Evolutionary conservation across 1,139 yeast genomes (phyloP).

Genomic region (Candida sanyaensis): DNA sequence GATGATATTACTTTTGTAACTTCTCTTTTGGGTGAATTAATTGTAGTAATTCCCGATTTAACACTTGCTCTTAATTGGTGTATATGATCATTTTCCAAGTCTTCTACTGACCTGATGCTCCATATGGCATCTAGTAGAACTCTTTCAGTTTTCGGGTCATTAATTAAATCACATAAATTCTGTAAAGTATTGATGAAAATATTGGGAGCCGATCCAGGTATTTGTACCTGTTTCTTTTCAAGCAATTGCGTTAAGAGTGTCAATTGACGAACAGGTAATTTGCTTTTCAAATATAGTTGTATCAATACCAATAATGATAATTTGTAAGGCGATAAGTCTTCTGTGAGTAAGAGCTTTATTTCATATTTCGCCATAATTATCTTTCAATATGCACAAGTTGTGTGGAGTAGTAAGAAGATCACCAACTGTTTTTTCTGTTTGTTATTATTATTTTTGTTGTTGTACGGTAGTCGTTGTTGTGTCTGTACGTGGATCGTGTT

Average conservation of each 20-base stretch:
- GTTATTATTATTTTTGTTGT: too few species aligned
- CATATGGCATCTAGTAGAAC: slow-evolving; percentile 24
- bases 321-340: slow-evolving; percentile 5
- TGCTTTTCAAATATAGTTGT: slow-evolving; percentile 2
- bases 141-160: slow-evolving; percentile 2
- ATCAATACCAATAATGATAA: slow-evolving; percentile 3
- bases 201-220: not conserved
- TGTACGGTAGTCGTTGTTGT: too few species aligned
- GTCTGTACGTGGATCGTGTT: too few species aligned
- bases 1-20: slow-evolving; percentile 24
- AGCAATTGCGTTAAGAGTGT: slow-evolving; percentile 8
- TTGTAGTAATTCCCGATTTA: not conserved
- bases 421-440: too few species aligned
- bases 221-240: slow-evolving; percentile 8
- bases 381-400: too few species aligned
- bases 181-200: slow-evolving; percentile 5
- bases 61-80: slow-evolving; percentile 6
- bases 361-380: not conserved
- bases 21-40: not conserved
- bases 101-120: slow-evolving; percentile 37
- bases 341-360: slow-evolving; percentile 2
- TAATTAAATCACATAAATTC: slow-evolving; percentile 5
- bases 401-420: too few species aligned
- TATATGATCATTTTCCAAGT: slow-evolving; percentile 23
- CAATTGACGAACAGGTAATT: slow-evolving; percentile 5